Conservation (phyloP, 2,329 filamentous ascomycete species). For the Calonectria ilicicola region DNA sequence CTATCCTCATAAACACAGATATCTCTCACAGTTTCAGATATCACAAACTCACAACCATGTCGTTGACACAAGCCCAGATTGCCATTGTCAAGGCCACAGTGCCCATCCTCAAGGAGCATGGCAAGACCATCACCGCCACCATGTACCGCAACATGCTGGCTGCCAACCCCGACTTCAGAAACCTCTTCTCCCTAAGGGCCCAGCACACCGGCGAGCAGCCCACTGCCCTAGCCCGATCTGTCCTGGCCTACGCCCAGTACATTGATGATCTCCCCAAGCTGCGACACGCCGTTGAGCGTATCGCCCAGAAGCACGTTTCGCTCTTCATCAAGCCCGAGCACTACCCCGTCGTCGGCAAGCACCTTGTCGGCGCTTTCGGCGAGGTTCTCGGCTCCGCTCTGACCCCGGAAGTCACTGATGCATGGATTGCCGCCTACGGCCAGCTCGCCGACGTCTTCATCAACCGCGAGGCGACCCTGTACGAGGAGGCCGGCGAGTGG, state of each 20-base stretch:
- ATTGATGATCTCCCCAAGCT: slow-evolving; percentile 77
- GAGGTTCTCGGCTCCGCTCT: slow-evolving; percentile 75
- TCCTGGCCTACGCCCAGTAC: slow-evolving; percentile 79
- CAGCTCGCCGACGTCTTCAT: slow-evolving; percentile 80
- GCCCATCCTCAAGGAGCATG: slow-evolving; percentile 77
- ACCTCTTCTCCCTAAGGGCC: slow-evolving; percentile 78
- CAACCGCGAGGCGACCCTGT: slow-evolving; percentile 70
- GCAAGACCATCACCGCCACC: slow-evolving; percentile 74
- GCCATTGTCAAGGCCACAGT: slow-evolving; percentile 82
- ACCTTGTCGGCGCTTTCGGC: slow-evolving; percentile 76
- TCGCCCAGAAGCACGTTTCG: slow-evolving; percentile 81
- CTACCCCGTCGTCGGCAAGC: slow-evolving; percentile 77
- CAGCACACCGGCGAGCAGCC: slow-evolving; percentile 77
- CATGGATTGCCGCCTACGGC: slow-evolving; percentile 79
- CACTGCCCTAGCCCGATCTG: slow-evolving; percentile 74
- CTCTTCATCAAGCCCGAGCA: slow-evolving; percentile 77
- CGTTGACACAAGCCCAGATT: slow-evolving; percentile 73
- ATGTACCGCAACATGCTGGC: slow-evolving; percentile 79
- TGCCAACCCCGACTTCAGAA: slow-evolving; percentile 73
- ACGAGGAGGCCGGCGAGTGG: slow-evolving; percentile 62
- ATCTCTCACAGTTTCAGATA: not conserved
- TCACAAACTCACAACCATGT: slow-evolving; percentile 45
- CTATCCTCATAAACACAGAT: slow-evolving; percentile 2
- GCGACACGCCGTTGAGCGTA: slow-evolving; percentile 69
- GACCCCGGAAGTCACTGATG: slow-evolving; percentile 74